Evolutionary conservation across 2,329 filamentous ascomycete species (phyloP).

Genomic region (Epichloe sylvatica): DNA sequence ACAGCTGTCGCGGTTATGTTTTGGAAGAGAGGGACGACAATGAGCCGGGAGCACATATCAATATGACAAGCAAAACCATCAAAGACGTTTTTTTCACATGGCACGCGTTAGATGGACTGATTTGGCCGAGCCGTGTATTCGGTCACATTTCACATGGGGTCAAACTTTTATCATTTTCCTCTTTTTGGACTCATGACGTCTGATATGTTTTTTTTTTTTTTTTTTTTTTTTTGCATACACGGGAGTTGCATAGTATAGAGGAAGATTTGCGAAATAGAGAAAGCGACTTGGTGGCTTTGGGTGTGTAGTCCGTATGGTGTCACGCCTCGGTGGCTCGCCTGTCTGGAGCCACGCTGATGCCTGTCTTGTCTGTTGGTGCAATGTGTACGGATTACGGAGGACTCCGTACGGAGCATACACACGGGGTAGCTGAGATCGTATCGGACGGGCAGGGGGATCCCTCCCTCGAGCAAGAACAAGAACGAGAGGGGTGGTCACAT

Average conservation of each 20-base stretch:
- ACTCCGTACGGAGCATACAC: too few species aligned
- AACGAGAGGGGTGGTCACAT: too few species aligned
- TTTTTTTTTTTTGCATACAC: not conserved
- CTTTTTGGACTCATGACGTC: not conserved
- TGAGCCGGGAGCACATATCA: not conserved
- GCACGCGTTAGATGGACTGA: constrained; percentile 1
- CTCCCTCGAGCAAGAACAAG: too few species aligned
- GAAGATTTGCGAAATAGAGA: not conserved
- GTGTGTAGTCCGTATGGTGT: not conserved
- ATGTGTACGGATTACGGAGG: too few species aligned
- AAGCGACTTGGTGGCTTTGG: not conserved
- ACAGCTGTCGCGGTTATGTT: not conserved
- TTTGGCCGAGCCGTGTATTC: not conserved
- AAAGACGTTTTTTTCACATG: not conserved
- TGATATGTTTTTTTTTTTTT: too few species aligned
- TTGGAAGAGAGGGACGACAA: not conserved
- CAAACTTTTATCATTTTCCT: not conserved
- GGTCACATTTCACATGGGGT: not conserved
- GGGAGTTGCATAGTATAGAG: not conserved
- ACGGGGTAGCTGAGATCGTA: too few species aligned
- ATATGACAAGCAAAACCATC: not conserved
- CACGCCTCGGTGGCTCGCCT: too few species aligned
- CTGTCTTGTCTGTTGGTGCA: too few species aligned
- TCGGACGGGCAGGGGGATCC: too few species aligned
- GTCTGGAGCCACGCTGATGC: not conserved